These are phyloP conservation scores for Mollisia scopiformis DNA, from an alignment of 2,329 filamentous ascomycete species.

Conservation along the genomic window DNA sequence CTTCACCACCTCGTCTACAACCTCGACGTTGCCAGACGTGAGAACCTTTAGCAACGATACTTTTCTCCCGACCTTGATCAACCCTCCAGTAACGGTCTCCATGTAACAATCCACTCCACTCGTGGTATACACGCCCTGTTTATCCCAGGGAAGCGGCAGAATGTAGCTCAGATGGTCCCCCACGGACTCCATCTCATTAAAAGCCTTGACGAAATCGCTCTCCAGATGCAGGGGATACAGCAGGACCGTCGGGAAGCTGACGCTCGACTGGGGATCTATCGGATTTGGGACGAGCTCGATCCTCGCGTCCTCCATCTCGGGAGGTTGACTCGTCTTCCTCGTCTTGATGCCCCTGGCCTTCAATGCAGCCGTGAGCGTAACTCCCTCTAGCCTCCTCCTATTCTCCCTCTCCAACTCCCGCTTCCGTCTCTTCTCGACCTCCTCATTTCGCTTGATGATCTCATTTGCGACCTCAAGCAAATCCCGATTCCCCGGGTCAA, in stretches of 20 bases:
- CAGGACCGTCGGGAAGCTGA: constrained; percentile 79
- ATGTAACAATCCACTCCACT: constrained; percentile 82
- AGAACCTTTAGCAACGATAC: constrained; percentile 76
- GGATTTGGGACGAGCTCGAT: constrained; percentile 73
- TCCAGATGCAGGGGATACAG: constrained; percentile 84
- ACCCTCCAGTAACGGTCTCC: constrained; percentile 76
- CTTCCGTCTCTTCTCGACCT: constrained; percentile 57
- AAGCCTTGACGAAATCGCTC: constrained; percentile 89
- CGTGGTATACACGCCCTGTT: constrained; percentile 63
- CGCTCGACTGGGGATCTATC: constrained; percentile 69
- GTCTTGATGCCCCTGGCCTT: constrained; percentile 70
- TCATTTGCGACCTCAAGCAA: constrained; percentile 65
- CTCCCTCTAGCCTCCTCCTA: constrained; percentile 56
- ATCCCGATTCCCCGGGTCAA: constrained; percentile 72
- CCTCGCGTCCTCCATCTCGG: constrained; percentile 84
- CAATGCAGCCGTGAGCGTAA: constrained; percentile 68
- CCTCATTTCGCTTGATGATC: constrained; percentile 61
- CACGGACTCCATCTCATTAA: constrained; percentile 76
- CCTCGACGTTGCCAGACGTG: constrained; percentile 75
- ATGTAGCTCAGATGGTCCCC: constrained; percentile 82
- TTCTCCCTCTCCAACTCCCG: constrained; percentile 59
- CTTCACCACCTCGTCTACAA: constrained; percentile 83
- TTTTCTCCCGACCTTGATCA: constrained; percentile 91
- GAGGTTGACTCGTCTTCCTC: constrained; percentile 69
- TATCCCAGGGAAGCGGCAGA: constrained; percentile 88